A percentile compares a stretch with the other conserved stretches of the same genome.
These are phyloP conservation scores for Ormosia emarginata DNA, from an alignment of 306 rosid genomes.

Conservation along the genomic window DNA sequence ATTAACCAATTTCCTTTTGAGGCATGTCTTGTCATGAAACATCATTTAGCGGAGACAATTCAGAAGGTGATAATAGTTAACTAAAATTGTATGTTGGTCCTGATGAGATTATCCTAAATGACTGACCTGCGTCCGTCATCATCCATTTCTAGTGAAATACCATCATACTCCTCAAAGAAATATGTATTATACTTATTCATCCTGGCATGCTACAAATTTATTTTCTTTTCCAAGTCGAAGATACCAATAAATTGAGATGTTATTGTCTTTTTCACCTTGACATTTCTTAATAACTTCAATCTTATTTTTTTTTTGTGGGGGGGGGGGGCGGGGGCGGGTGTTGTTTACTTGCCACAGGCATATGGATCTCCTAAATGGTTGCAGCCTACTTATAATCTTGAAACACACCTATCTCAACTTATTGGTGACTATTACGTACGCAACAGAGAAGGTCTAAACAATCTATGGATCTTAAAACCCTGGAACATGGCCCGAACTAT, in stretches of 20 bases:
- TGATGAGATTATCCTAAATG: neutral
- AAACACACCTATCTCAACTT: conserved; percentile 74
- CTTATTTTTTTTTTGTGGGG: neutral
- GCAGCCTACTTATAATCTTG: conserved; percentile 96
- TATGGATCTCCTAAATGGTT: conserved; percentile 84
- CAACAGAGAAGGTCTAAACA: conserved; percentile 63
- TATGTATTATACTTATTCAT: neutral
- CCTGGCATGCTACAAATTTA: conserved; percentile 7
- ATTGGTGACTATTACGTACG: conserved; percentile 78
- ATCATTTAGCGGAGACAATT: conserved; percentile 91
- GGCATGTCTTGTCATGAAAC: conserved; percentile 97
- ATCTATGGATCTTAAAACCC: conserved; percentile 92
- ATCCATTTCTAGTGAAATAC: neutral
- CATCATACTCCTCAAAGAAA: neutral
- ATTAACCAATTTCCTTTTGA: conserved; percentile 90
- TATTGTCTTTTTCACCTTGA: neutral
- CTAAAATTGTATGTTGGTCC: conserved; percentile 8
- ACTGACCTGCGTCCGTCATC: neutral
- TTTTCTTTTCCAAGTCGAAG: neutral
- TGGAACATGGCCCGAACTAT: conserved; percentile 99
- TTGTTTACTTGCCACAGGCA: conserved; percentile 49
- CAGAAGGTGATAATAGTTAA: conserved; percentile 61
- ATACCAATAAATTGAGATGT: neutral
- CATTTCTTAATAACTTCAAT: neutral
- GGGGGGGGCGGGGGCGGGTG: conserved; percentile 8